These are phyloP conservation scores for Phytomonas sp. DNA, from an alignment of 208 protist species.

Conservation along the genomic window DNA sequence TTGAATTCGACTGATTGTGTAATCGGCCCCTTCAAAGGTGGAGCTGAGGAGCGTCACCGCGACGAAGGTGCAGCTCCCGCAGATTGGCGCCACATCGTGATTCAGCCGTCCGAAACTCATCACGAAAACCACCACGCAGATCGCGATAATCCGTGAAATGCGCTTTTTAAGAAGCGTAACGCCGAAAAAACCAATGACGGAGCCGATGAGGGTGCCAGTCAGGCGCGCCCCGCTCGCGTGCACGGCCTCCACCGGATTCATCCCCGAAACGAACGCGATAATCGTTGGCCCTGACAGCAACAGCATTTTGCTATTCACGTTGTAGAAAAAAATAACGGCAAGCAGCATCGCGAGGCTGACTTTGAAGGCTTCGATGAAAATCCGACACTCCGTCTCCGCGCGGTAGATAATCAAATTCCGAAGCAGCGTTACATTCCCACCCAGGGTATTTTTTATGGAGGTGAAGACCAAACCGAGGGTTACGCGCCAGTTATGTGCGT, in stretches of 20 bases:
- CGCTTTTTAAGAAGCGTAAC: conserved; percentile 36
- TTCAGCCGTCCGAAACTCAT: conserved; percentile 62
- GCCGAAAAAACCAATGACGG: conserved; percentile 67
- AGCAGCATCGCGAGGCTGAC: conserved; percentile 71
- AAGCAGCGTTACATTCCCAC: conserved; percentile 34
- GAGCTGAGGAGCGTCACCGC: conserved; percentile 38
- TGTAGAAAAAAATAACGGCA: conserved; percentile 69
- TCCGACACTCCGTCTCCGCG: conserved; percentile 32
- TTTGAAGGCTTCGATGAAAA: conserved; percentile 69
- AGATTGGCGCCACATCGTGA: conserved; percentile 44
- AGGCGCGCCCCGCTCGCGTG: conserved; percentile 49
- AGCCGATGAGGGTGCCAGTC: conserved; percentile 57
- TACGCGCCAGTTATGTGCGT: conserved; percentile 10
- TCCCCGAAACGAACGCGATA: conserved; percentile 70
- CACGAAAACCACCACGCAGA: conserved; percentile 62
- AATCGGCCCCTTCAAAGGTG: conserved; percentile 21
- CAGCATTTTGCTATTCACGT: conserved; percentile 40
- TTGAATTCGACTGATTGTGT: conserved; percentile 65
- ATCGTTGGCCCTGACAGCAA: conserved; percentile 65
- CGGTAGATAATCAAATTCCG: conserved; percentile 22
- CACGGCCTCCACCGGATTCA: conserved; percentile 63
- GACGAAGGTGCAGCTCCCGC: conserved; percentile 71
- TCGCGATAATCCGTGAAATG: conserved; percentile 32
- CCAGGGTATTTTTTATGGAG: conserved; percentile 28
- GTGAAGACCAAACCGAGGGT: conserved; percentile 26